Conservation (phyloP, 352 stramenopile species). For the Phytopythium oedochilum region DNA sequence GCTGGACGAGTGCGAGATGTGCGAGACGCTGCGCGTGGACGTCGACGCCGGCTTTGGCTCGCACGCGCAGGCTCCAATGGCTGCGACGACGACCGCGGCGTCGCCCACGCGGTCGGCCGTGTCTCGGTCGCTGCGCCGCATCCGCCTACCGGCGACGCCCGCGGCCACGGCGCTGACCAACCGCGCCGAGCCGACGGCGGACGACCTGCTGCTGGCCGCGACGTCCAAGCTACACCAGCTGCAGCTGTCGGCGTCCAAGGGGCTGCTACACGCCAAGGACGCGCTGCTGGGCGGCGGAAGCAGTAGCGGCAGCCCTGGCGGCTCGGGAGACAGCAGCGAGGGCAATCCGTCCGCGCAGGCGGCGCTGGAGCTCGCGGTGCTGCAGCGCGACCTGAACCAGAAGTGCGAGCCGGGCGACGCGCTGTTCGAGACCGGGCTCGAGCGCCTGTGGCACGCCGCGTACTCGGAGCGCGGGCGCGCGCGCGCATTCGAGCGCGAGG, state of each 20-base stretch:
- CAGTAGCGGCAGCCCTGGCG: neutral
- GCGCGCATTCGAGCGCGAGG: conserved; percentile 31
- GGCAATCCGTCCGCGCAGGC: conserved; percentile 30
- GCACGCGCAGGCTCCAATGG: too few species aligned
- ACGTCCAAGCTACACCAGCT: conserved; percentile 48
- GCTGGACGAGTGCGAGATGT: conserved; percentile 68
- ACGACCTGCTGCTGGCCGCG: conserved; percentile 56
- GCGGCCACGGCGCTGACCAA: conserved; percentile 42
- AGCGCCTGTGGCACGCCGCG: conserved; percentile 59
- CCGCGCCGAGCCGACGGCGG: conserved; percentile 52
- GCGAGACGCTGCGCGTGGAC: conserved; percentile 36
- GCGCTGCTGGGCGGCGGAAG: conserved; percentile 19
- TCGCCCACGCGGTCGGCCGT: conserved; percentile 28
- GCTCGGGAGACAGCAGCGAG: neutral
- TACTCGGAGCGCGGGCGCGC: conserved; percentile 19
- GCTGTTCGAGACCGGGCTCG: conserved; percentile 57
- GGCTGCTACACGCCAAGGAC: conserved; percentile 25
- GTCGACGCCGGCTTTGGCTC: conserved; percentile 12
- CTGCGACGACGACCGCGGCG: conserved; percentile 15
- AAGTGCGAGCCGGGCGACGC: conserved; percentile 59
- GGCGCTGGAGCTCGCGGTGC: conserved; percentile 30
- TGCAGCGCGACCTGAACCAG: conserved; percentile 59
- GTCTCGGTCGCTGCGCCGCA: conserved; percentile 34
- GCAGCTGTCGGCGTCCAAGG: conserved; percentile 27
- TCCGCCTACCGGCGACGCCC: conserved; percentile 38